phyloP scores from a whole-genome alignment of 2,329 filamentous ascomycete genomes.

The Sphaerostilbella broomeana region DNA sequence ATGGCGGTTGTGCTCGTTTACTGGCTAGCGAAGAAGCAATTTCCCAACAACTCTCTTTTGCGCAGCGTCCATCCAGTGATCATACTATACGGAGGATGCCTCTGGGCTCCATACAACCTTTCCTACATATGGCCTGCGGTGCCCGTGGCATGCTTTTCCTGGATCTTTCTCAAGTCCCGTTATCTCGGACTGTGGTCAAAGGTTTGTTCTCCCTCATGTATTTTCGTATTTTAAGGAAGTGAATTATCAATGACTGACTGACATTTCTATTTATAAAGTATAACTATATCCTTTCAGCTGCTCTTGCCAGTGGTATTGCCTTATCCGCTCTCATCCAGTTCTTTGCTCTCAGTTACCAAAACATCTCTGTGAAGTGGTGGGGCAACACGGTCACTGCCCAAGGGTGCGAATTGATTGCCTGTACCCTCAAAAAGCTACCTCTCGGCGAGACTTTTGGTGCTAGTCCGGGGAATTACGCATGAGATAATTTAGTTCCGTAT shows the following conservation, averaged over 20 bases:
- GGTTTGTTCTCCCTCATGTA: slow-evolving; percentile 4
- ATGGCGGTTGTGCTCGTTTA: slow-evolving; percentile 28
- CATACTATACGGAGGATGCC: slow-evolving; percentile 32
- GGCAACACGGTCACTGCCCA: slow-evolving; percentile 27
- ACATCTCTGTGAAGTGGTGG: slow-evolving; percentile 33
- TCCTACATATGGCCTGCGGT: slow-evolving; percentile 42
- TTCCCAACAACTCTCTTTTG: slow-evolving; percentile 25
- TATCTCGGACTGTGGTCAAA: slow-evolving; percentile 45
- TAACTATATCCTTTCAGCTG: slow-evolving; percentile 37
- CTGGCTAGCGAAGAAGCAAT: slow-evolving; percentile 29
- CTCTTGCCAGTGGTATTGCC: slow-evolving; percentile 35
- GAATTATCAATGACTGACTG: background rate
- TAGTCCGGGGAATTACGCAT: slow-evolving; percentile 12
- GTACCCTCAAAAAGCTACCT: slow-evolving; percentile 9
- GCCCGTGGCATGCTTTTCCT: slow-evolving; percentile 40
- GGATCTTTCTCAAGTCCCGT: slow-evolving; percentile 40
- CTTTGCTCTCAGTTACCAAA: slow-evolving; percentile 36
- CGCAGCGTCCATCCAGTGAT: slow-evolving; percentile 38
- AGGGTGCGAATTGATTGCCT: slow-evolving; percentile 35
- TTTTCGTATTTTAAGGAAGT: background rate
- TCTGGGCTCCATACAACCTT: slow-evolving; percentile 39
- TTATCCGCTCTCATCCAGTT: slow-evolving; percentile 37
- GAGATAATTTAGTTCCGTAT: no score
- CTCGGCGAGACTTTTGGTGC: slow-evolving; percentile 24
- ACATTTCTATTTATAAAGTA: slow-evolving; percentile 15